Evolutionary conservation across 176 grass and related monocot genomes (phyloP).

Genomic region (Ananas comosus): DNA sequence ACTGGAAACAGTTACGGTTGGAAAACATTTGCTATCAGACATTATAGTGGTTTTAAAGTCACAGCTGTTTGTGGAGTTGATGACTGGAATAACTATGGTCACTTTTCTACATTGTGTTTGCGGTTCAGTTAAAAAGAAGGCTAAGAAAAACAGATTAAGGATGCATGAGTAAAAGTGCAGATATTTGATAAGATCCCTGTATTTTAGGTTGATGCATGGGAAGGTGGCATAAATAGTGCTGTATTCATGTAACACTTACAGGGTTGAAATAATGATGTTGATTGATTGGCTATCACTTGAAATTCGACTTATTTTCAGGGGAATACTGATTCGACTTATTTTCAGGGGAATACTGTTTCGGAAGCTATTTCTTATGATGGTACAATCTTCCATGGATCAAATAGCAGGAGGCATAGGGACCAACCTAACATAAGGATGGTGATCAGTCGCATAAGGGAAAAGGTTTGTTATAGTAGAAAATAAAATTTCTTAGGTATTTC

Average conservation of each 20-base stretch:
- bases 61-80: not conserved
- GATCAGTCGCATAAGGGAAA: constrained; percentile 56
- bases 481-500: not conserved
- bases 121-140: not conserved
- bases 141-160: not conserved
- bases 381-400: constrained; percentile 21
- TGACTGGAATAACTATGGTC: not conserved
- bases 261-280: constrained; percentile 6
- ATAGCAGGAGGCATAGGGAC: constrained; percentile 10
- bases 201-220: not conserved
- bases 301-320: constrained; percentile 30
- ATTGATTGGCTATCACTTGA: constrained; percentile 1
- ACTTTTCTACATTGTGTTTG: not conserved
- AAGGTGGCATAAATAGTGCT: not conserved
- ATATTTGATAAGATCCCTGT: too few species aligned
- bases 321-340: constrained; percentile 10
- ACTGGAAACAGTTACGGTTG: not conserved
- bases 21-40: not conserved
- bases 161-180: too few species aligned
- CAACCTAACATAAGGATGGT: constrained; percentile 42
- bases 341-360: constrained; percentile 28
- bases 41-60: not conserved
- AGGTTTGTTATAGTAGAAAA: constrained; percentile 42
- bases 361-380: constrained; percentile 10
- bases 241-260: not conserved